These are phyloP conservation scores for Blastobotrys mokoenaii DNA, from an alignment of 805 yeast genomes.

Conservation along the genomic window DNA sequence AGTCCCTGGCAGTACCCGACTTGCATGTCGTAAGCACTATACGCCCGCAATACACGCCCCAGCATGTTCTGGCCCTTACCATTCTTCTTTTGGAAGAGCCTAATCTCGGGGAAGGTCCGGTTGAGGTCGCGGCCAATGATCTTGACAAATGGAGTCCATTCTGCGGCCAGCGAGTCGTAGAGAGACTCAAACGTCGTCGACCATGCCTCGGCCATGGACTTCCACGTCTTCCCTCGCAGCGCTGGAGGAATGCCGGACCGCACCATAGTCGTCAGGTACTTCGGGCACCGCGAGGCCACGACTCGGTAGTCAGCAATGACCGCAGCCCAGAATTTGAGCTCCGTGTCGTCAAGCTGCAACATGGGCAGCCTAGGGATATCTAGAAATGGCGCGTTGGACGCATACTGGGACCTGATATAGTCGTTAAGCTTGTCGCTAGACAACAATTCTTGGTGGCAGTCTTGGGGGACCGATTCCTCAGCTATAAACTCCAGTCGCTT, in stretches of 20 bases:
- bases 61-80: constrained; percentile 38
- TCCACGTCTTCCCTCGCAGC: constrained; percentile 30
- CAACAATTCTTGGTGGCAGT: constrained; percentile 1
- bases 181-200: constrained; percentile 27
- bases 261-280: constrained; percentile 25
- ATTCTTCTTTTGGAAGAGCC: constrained; percentile 37
- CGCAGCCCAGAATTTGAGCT: constrained; percentile 29
- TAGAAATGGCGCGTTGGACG: constrained; percentile 4
- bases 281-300: constrained; percentile 24
- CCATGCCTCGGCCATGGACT: constrained; percentile 24
- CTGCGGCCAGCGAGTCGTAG: constrained; percentile 33
- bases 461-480: background rate
- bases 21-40: constrained; percentile 54
- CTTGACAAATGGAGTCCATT: constrained; percentile 35
- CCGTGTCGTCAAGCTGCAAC: constrained; percentile 13
- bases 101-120: constrained; percentile 50
- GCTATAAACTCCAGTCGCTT: background rate
- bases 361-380: constrained; percentile 14
- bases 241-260: constrained; percentile 29
- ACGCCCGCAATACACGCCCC: constrained; percentile 51
- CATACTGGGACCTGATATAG: constrained; percentile 4
- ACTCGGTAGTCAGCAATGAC: constrained; percentile 27
- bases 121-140: constrained; percentile 49
- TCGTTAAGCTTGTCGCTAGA: constrained; percentile 8
- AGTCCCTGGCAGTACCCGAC: constrained; percentile 66